Conservation (phyloP, 495 filamentous ascomycete genomes). For the Penicillium robsamsonii region DNA sequence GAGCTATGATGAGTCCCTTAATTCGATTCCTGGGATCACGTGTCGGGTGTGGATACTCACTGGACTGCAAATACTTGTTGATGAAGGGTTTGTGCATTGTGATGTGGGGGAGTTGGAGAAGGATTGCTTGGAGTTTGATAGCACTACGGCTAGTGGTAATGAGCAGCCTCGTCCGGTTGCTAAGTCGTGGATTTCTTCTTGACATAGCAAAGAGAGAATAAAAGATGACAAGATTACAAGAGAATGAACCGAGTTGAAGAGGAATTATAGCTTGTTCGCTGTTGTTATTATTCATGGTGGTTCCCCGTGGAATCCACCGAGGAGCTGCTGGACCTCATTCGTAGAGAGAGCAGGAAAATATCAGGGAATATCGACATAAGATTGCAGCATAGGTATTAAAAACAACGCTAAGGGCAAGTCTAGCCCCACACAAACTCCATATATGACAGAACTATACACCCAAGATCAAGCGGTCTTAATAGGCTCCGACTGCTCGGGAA, state of each 20-base stretch:
- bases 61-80: not conserved
- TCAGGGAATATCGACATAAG: not conserved
- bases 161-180: not conserved
- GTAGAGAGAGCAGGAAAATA: not conserved
- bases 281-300: too few species aligned
- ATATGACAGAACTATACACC: not conserved
- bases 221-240: too few species aligned
- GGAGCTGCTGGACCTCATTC: not conserved
- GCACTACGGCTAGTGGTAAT: not conserved
- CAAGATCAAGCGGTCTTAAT: constrained; percentile 2
- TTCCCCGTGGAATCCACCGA: not conserved
- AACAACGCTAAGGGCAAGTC: not conserved
- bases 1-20: not conserved
- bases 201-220: not conserved
- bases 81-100: not conserved
- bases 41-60: not conserved
- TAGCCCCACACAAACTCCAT: not conserved
- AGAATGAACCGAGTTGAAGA: too few species aligned
- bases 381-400: not conserved
- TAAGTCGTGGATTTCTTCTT: not conserved
- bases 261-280: too few species aligned
- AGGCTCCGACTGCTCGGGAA: not conserved
- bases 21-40: not conserved
- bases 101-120: constrained; percentile 3
- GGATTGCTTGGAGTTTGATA: constrained; percentile 1